A percentile compares a stretch with the other conserved stretches of the same genome.
Conservation (phyloP, 1,284 basidiomycete species). For the Melampsora americana region DNA sequence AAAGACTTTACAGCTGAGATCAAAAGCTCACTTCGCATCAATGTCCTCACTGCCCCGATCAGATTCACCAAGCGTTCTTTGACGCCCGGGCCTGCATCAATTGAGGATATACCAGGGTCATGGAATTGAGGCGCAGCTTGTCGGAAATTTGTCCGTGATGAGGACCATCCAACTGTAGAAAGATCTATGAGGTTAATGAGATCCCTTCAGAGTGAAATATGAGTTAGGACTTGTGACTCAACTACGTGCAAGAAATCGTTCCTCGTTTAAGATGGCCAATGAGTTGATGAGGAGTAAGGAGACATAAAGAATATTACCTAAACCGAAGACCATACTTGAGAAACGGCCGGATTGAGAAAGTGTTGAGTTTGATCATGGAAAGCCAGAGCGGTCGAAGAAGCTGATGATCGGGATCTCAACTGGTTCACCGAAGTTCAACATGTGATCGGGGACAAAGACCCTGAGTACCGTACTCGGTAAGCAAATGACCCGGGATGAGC, state of each 20-base stretch:
- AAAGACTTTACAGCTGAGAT: neutral
- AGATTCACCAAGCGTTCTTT: slow-evolving; percentile 85
- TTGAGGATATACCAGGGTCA: slow-evolving; percentile 54
- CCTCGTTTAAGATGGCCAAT: slow-evolving; percentile 88
- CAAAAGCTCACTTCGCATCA: slow-evolving; percentile 78
- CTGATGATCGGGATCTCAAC: neutral
- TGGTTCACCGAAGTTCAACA: neutral
- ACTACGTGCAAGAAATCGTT: slow-evolving; percentile 90
- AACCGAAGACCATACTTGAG: slow-evolving; percentile 40
- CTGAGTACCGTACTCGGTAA: too few relatives aligned
- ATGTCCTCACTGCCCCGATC: slow-evolving; percentile 85
- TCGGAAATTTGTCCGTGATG: slow-evolving; percentile 51
- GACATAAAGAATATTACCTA: slow-evolving; percentile 57
- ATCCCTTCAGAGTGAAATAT: neutral
- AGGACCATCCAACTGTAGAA: slow-evolving; percentile 83
- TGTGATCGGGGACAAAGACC: too few relatives aligned
- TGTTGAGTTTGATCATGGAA: neutral
- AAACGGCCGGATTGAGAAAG: too few relatives aligned
- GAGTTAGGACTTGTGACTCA: slow-evolving; percentile 54
- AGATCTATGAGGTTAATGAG: slow-evolving; percentile 22
- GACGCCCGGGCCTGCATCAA: slow-evolving; percentile 64
- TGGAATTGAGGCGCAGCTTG: slow-evolving; percentile 25
- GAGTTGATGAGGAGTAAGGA: slow-evolving; percentile 81
- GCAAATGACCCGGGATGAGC: too few relatives aligned
- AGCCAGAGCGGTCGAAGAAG: too few relatives aligned